Conservation (phyloP, 345 rosid species). For the Rhizophora apiculata region DNA sequence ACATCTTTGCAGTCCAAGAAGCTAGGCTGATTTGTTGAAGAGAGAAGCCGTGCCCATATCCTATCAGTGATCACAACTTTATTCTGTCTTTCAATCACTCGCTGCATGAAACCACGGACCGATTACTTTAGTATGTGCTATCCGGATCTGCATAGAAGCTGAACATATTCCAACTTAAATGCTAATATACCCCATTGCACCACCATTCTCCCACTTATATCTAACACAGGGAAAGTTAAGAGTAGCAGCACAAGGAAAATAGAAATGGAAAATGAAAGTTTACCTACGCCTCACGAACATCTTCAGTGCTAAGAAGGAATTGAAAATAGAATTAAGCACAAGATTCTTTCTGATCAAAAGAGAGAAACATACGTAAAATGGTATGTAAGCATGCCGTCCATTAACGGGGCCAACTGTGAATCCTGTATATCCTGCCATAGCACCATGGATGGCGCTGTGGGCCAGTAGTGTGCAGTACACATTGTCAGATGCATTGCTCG, state of each 20-base stretch:
- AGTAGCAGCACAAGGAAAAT: no score
- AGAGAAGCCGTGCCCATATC: conserved; percentile 83
- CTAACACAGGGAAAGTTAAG: no score
- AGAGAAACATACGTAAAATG: conserved; percentile 14
- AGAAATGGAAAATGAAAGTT: no score
- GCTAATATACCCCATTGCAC: no score
- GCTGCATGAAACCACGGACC: conserved; percentile 34
- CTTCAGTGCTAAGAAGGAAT: no score
- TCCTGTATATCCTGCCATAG: conserved; percentile 29
- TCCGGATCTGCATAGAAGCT: no score
- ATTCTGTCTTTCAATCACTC: conserved; percentile 57
- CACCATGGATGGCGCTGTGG: conserved; percentile 27
- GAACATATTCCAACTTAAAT: no score
- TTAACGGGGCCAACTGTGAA: conserved; percentile 24
- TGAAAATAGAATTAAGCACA: no score
- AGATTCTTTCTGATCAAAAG: not conserved
- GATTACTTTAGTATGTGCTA: not conserved
- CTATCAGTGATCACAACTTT: conserved; percentile 78
- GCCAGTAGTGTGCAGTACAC: conserved; percentile 22
- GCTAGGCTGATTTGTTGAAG: conserved; percentile 79
- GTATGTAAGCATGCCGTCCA: conserved; percentile 21
- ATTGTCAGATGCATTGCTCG: conserved; percentile 24
- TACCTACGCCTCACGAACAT: no score
- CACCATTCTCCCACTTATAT: no score
- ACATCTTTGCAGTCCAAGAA: conserved; percentile 34